Base-by-base conservation (phyloP, 768 basidiomycete species). In the Boletus rufocinnamomeus region DNA sequence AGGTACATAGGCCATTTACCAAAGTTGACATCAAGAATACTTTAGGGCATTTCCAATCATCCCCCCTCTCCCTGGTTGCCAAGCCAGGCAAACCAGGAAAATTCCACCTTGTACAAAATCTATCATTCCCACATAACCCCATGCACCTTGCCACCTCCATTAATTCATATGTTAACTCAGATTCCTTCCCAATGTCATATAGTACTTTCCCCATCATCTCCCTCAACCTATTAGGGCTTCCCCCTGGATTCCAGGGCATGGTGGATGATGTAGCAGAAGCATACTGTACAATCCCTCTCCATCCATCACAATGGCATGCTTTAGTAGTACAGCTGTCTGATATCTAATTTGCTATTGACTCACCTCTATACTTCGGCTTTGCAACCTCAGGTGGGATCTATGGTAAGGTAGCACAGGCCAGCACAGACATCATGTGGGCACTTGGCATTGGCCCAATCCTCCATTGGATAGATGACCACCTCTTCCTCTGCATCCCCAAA, bases 121-220 rank as follows among this genome's bases (percentile, higher is more conserved):
- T 19, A 0, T 40, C 7, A 4, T n/a, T 8, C 3, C 19, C 38
- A 7, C 7, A n/a, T 8, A 2, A 7, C 17, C 38, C 38, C 19
- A 19, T 3, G n/a, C n/a, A n/a, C n/a, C n/a, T n/a, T 27, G 2
- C 27, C 27, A 2, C 19, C 2, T 40, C 38, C 19, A 40, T 40
- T n/a, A 40, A 40, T 2, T 40, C 17, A 1, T n/a, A n/a, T 2
- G 9, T 40, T 3, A 3, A 40, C 4, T 8, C 38, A n/a, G 19
- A n/a, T 1, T 0, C 0, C 1, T 40, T 9, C 2, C 38, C 38
- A 0, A 19, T 19, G 0, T 40, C 38, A 0, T 40, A 40, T 9
- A 40, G 38, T 10, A 40, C 7, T 0, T 40, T 40, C 19, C 38
- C 38, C 7, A 40, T 40, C 4, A 8, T 40, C 0, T 7, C 38